Evolutionary conservation across 2,329 filamentous ascomycete genomes (phyloP), one percentile per base, ranked within the genome.

Genomic region (Penicillium sp.): DNA sequence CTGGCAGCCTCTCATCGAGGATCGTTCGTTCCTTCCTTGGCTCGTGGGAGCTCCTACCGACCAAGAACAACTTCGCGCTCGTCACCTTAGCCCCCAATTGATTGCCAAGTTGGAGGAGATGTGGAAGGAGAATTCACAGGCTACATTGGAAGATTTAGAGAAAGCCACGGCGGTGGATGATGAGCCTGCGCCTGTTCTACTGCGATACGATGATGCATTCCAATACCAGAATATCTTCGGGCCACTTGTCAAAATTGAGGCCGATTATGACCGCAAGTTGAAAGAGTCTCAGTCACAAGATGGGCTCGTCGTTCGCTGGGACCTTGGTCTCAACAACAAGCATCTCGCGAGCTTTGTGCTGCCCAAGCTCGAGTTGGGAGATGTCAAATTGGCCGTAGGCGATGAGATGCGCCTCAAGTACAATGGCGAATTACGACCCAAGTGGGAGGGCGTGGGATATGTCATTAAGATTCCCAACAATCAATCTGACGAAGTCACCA

Each of bases 401-500:
- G 93, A 99, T 65, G 93, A 99, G 71, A 99, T 99, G 93, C 87
- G 93, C 36, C 78, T 99, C 56, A 89, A 93, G 61, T 99, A 99
- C 74, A 95, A 89, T 59, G 93, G 95, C 59, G 93, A 97, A 71
- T 78, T 99, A 41, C 88, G 91, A 35, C 81, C 88, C 12, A 83
- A 89, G 51, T 99, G 93, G 93, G 93, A 99, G 69, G 93, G 93
- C 31, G 93, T 99, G 29, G 93, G 93, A 57, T 99, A 99, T 71
- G 93, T 99, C 53, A 91, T 97, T 75, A 99, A 99, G 75, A 97
- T 99, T 52, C 95, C 93, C 18, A 97, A 99, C 78, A 97, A 97
- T 72, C 90, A 95, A 75, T 96, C 91, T 12, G 93, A 99, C 64
- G 92, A 99, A 69, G 93, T 99, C 44, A 95, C 88, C 9, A 87